Percentiles rank a stretch among this genome's conserved stretches.
Conservation (phyloP, 1,139 yeast genomes). For the Keqinozyma sinolaborantium region DNA sequence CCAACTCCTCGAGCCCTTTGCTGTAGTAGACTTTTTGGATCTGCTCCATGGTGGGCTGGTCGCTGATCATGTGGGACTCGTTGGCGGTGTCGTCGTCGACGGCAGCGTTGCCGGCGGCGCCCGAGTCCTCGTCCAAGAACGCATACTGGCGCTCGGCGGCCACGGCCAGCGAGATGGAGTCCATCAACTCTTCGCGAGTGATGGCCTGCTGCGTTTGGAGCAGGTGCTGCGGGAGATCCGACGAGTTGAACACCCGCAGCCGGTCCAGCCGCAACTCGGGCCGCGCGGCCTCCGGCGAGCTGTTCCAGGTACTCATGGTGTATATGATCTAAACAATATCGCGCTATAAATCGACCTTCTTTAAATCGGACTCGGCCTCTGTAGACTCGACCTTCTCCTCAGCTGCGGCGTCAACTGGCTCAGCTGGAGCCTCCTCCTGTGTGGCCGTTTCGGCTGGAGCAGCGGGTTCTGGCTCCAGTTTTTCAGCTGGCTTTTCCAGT, state of each 20-base stretch:
- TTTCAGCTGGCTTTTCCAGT: neutral
- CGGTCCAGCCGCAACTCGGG: too few species aligned
- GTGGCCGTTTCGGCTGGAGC: constrained; percentile 4
- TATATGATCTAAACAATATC: neutral
- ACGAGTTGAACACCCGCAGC: neutral
- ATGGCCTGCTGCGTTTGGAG: constrained; percentile 31
- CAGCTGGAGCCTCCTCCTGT: constrained; percentile 5
- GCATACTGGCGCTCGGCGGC: constrained; percentile 12
- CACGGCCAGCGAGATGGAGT: constrained; percentile 24
- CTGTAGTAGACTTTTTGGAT: constrained; percentile 40
- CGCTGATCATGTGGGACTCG: constrained; percentile 12
- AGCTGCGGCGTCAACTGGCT: constrained; percentile 3
- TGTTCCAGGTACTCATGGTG: neutral
- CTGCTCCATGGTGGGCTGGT: constrained; percentile 35
- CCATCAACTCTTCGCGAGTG: constrained; percentile 33
- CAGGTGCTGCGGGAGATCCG: constrained; percentile 21
- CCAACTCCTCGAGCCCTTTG: constrained; percentile 54
- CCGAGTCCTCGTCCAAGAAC: constrained; percentile 13
- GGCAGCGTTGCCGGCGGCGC: constrained; percentile 8
- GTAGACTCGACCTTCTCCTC: constrained; percentile 5
- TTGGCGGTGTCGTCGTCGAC: constrained; percentile 5
- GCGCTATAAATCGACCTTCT: constrained; percentile 9
- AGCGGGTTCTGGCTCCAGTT: neutral
- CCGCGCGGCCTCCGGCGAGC: neutral
- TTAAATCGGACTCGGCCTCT: constrained; percentile 6